Conservation (phyloP, 1,284 basidiomycete genomes). For the Abortiporus biennis region DNA sequence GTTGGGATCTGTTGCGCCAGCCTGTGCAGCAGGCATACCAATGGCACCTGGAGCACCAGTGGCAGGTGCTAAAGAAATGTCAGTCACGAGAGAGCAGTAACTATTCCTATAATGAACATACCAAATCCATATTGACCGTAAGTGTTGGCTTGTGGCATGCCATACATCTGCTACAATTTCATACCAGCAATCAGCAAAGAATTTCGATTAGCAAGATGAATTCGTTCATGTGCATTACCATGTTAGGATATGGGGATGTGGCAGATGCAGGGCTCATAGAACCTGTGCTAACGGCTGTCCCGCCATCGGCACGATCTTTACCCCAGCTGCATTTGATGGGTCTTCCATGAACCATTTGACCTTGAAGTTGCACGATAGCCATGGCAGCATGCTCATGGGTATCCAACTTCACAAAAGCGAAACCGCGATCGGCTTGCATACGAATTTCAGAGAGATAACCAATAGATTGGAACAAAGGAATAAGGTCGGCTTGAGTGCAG, state of each 20-base stretch:
- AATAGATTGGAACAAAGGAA: slow-evolving; percentile 94
- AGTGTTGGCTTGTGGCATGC: slow-evolving; percentile 74
- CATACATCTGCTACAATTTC: slow-evolving; percentile 71
- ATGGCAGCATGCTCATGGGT: slow-evolving; percentile 96
- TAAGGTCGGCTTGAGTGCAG: slow-evolving; percentile 91
- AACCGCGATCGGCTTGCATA: slow-evolving; percentile 97
- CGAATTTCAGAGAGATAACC: slow-evolving; percentile 97
- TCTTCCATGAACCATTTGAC: slow-evolving; percentile 91
- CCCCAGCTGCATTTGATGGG: slow-evolving; percentile 99
- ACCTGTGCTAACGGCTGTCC: slow-evolving; percentile 41
- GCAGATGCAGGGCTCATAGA: slow-evolving; percentile 63
- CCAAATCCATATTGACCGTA: slow-evolving; percentile 79
- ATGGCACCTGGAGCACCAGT: slow-evolving; percentile 37
- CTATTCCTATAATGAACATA: slow-evolving; percentile 2
- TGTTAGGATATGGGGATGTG: slow-evolving; percentile 63
- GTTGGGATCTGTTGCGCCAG: slow-evolving; percentile 49
- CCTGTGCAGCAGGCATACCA: slow-evolving; percentile 48
- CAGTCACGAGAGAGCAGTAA: slow-evolving; percentile 50
- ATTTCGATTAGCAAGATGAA: background rate
- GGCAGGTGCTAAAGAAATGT: slow-evolving; percentile 53
- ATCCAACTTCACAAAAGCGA: slow-evolving; percentile 97
- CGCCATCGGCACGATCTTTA: slow-evolving; percentile 83
- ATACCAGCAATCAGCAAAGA: slow-evolving; percentile 9
- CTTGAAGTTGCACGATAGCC: slow-evolving; percentile 94
- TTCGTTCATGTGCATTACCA: slow-evolving; percentile 41